Evolutionary conservation across 106 monocot species (phyloP).

Genomic region (Phalaenopsis aphrodite): DNA sequence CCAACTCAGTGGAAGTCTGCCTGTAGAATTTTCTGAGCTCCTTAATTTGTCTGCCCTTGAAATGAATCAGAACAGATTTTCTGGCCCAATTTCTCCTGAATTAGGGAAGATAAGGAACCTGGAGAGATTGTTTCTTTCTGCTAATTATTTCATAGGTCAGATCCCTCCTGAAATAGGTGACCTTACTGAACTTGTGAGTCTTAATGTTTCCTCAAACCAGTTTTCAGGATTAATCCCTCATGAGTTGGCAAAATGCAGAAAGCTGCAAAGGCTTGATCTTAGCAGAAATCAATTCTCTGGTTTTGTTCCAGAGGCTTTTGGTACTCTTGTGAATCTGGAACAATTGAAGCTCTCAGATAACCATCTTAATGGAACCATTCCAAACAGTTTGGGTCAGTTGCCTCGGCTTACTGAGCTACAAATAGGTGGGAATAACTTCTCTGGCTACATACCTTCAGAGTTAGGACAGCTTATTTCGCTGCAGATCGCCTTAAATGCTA

Average conservation of each 20-base stretch:
- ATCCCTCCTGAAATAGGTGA: conserved; percentile 63
- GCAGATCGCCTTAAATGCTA: conserved; percentile 71
- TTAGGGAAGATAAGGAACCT: conserved; percentile 57
- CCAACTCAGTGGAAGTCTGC: conserved; percentile 62
- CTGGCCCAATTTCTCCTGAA: conserved; percentile 63
- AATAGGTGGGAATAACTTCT: conserved; percentile 69
- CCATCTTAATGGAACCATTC: conserved; percentile 51
- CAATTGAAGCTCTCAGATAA: conserved; percentile 61
- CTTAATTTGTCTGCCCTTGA: conserved; percentile 53
- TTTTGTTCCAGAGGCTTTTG: conserved; percentile 41
- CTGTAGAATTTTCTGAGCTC: conserved; percentile 53
- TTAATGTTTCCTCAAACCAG: conserved; percentile 64
- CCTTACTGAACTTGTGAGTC: conserved; percentile 44
- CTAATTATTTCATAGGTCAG: conserved; percentile 63
- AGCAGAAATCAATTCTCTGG: conserved; percentile 63
- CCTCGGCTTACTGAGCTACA: conserved; percentile 63
- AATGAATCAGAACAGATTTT: conserved; percentile 57
- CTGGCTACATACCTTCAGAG: conserved; percentile 47
- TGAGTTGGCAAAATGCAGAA: conserved; percentile 44
- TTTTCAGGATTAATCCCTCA: conserved; percentile 49
- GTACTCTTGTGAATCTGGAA: conserved; percentile 59
- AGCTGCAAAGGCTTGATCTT: conserved; percentile 81
- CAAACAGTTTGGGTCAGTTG: conserved; percentile 47
- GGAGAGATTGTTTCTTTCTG: conserved; percentile 48
- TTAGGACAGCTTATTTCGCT: conserved; percentile 52